Evolutionary conservation across 371 early-diverging fungal genomes (phyloP), one percentile per base, ranked within the genome.

Genomic region (Mucor ambiguus): DNA sequence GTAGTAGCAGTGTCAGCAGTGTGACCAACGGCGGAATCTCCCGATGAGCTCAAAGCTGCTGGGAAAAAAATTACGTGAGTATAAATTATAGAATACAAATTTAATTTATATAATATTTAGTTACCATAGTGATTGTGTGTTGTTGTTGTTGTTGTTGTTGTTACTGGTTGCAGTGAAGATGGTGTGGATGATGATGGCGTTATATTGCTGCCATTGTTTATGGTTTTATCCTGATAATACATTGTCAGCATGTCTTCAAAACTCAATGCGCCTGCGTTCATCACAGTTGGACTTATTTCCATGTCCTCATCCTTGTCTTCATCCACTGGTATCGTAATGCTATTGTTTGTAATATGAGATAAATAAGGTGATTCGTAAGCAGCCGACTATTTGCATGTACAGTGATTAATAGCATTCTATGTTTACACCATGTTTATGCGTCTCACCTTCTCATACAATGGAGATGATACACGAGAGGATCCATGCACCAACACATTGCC

Each of bases 321-420:
- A 26, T 63, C 63, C 12, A 56, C 61, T 28, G 72, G 70, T 38
- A 76, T 76, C 7, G 73, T 76, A 16, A 76, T 76, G 60, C 76
- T 76, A 55, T 59, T 69, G 35, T 29, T 64, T 37, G 55, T 63
- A 32, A 57, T 46, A 64, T 60, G 60, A 44, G 69, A 46, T 32
- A 60, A 60, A 56, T 54, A 55, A 4, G 61, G 48, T 52, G 52
- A 52, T 26, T 52, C 28, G 28, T 52, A 52, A 52, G 52, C 52
- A 58, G 64, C 41, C 12, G 26, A 38, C 55, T 63, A 44, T 43
- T 54, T 37, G 7, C n/a, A 41, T 35, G 12, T 56, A 55, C 28
- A 8, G 57, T 22, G 28, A 41, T 41, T 32, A 38, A 52, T 16
- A 6, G 22, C 43, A n/a, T 63, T 26, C 24, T 30, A 22, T 33